phyloP scores from a whole-genome alignment of 306 rosid species.

The Medicago ruthenica region DNA sequence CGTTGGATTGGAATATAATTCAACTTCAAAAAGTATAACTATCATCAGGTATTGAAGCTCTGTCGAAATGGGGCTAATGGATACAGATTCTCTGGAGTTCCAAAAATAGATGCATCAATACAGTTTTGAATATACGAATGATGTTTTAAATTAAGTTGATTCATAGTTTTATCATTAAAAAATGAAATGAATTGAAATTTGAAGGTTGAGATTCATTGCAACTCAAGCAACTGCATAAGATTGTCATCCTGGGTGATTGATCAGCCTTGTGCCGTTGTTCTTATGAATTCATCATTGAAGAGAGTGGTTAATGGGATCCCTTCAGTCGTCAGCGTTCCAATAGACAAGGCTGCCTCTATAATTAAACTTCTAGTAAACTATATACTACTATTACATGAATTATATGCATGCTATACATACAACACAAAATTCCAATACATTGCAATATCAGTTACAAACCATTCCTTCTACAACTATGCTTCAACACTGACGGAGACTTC shows the following conservation, averaged over 20 bases:
- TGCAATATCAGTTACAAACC: conserved; percentile 46
- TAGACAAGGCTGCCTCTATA: conserved; percentile 44
- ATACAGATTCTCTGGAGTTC: background rate
- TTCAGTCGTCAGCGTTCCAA: conserved; percentile 23
- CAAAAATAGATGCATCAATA: background rate
- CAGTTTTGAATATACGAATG: background rate
- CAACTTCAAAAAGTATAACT: background rate
- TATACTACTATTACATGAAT: conserved; percentile 45
- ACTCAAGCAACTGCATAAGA: background rate
- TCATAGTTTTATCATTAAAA: background rate
- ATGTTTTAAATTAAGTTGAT: background rate
- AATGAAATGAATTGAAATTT: background rate
- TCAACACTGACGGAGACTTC: conserved; percentile 79
- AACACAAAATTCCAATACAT: conserved; percentile 48
- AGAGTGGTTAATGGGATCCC: conserved; percentile 8
- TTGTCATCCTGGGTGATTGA: conserved; percentile 3
- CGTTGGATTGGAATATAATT: conserved; percentile 4
- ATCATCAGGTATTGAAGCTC: background rate
- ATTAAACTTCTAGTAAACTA: conserved; percentile 32
- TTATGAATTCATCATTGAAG: background rate
- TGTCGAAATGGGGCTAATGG: background rate
- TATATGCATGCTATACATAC: conserved; percentile 62
- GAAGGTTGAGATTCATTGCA: background rate
- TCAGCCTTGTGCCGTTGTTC: background rate
- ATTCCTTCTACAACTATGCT: conserved; percentile 48